These are phyloP conservation scores for Cardiosporidium cionae DNA, from an alignment of 169 alveolate genomes.

Conservation along the genomic window DNA sequence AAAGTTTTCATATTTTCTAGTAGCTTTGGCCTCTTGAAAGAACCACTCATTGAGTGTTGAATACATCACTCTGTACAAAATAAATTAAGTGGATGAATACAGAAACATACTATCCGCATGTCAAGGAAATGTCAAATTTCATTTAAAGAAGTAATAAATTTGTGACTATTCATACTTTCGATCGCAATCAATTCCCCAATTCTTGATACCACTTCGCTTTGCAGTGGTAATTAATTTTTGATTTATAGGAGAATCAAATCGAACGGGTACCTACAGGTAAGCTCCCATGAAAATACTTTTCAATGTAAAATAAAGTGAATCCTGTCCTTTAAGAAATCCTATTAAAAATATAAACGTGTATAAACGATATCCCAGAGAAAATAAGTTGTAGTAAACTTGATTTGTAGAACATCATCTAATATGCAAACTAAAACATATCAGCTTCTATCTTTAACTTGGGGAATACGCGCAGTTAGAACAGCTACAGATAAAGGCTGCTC, in stretches of 20 bases:
- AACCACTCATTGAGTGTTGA: slow-evolving; percentile 72
- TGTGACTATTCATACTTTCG: slow-evolving; percentile 27
- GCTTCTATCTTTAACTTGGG: slow-evolving; percentile 34
- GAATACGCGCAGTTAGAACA: slow-evolving; percentile 71
- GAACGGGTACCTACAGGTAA: slow-evolving; percentile 68
- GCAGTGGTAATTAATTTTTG: slow-evolving; percentile 60
- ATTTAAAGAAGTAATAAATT: neutral
- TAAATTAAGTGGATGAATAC: neutral
- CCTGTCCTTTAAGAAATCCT: too few relatives aligned
- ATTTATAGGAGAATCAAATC: slow-evolving; percentile 57
- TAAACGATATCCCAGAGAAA: too few relatives aligned
- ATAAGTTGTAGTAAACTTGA: neutral
- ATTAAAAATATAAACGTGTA: too few relatives aligned
- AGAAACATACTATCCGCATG: neutral
- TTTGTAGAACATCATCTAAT: too few relatives aligned
- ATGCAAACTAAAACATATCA: neutral
- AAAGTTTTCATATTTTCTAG: slow-evolving; percentile 60
- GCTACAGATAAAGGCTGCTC: slow-evolving; percentile 58
- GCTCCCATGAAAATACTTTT: too few relatives aligned
- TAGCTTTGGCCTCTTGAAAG: slow-evolving; percentile 65
- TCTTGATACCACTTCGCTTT: slow-evolving; percentile 54
- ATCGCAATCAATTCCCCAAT: slow-evolving; percentile 71
- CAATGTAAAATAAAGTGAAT: too few relatives aligned
- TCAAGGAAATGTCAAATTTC: neutral
- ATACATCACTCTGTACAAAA: slow-evolving; percentile 38